These are phyloP conservation scores for Malania oleifera DNA, from an alignment of 164 flowering plant genomes.

Conservation along the genomic window DNA sequence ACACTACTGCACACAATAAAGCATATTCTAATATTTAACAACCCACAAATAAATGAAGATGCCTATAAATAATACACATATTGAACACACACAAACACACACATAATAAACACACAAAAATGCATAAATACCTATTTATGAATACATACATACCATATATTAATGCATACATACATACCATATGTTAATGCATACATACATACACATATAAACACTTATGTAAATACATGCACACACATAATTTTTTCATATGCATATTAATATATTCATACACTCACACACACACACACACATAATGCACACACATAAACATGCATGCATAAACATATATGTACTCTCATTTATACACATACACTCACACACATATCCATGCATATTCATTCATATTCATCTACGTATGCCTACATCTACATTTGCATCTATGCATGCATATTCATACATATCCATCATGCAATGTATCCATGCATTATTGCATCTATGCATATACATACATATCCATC, in stretches of 20 bases:
- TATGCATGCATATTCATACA: neutral
- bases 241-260: neutral
- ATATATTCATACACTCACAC: neutral
- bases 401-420: neutral
- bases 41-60: neutral
- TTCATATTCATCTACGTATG: neutral
- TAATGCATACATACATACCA: too few species aligned
- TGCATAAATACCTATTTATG: neutral
- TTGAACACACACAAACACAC: too few species aligned
- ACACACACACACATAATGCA: too few species aligned
- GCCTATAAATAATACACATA: neutral
- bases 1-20: too few species aligned
- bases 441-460: neutral
- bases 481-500: neutral
- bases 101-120: neutral
- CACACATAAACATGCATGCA: neutral
- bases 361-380: neutral
- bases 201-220: neutral
- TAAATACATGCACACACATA: neutral
- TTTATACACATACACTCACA: neutral
- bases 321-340: neutral
- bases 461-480: neutral
- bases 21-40: too few species aligned
- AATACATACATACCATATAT: neutral
- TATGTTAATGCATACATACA: too few species aligned